Conservation (phyloP, 1,139 yeast species). For the Pichia sp. region DNA sequence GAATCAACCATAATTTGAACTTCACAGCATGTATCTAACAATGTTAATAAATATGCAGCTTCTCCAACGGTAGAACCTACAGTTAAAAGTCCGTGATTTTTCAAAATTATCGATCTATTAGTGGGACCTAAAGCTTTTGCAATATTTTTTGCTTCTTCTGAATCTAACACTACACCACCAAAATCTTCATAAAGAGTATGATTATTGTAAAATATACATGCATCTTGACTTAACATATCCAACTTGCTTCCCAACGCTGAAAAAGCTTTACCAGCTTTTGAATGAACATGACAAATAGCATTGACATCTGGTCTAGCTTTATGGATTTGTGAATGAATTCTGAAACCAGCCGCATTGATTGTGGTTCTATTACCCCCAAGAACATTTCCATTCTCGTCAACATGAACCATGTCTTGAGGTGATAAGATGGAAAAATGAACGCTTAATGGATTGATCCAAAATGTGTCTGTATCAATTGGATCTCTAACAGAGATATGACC, state of each 20-base stretch:
- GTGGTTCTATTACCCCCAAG: constrained; percentile 40
- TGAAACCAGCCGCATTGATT: constrained; percentile 71
- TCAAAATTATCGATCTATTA: constrained; percentile 55
- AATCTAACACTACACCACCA: constrained; percentile 71
- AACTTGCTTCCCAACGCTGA: constrained; percentile 60
- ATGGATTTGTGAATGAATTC: constrained; percentile 68
- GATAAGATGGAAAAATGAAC: constrained; percentile 61
- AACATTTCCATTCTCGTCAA: constrained; percentile 60
- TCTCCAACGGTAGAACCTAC: constrained; percentile 72
- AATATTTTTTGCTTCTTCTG: constrained; percentile 31
- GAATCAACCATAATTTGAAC: constrained; percentile 60
- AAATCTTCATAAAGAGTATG: constrained; percentile 60
- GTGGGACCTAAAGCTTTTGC: constrained; percentile 59
- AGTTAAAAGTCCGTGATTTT: constrained; percentile 71
- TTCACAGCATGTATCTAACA: constrained; percentile 62
- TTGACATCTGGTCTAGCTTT: constrained; percentile 68
- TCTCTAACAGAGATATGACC: constrained; percentile 79
- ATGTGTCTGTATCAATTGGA: constrained; percentile 59
- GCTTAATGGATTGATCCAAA: constrained; percentile 74
- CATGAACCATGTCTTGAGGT: constrained; percentile 67
- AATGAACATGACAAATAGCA: constrained; percentile 77
- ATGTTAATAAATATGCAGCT: constrained; percentile 63
- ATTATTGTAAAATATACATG: constrained; percentile 54
- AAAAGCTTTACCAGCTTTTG: constrained; percentile 65
- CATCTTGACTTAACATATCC: constrained; percentile 75